These are phyloP conservation scores for Beauveria asiatica DNA, from an alignment of 2,329 filamentous ascomycete genomes.

Conservation along the genomic window DNA sequence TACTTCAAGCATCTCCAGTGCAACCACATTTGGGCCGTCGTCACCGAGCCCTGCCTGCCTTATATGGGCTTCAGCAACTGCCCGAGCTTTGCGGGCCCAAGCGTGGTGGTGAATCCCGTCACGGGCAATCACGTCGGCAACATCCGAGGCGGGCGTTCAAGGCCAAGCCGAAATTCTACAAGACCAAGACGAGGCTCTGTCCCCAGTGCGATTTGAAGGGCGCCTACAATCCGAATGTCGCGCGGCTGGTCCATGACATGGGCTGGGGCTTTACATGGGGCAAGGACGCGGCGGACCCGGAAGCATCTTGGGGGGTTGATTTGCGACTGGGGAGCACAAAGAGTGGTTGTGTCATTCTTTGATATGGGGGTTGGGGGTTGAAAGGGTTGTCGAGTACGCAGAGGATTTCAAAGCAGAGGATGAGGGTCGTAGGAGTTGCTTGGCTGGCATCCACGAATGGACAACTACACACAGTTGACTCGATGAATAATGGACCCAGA, in stretches of 20 bases:
- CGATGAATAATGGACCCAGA: background rate
- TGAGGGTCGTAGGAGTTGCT: background rate
- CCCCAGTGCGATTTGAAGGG: conserved; percentile 32
- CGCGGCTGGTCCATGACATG: conserved; percentile 37
- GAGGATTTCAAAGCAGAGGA: background rate
- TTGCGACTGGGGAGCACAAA: conserved; percentile 19
- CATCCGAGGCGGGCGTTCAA: conserved; percentile 18
- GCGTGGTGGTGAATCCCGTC: conserved; percentile 13
- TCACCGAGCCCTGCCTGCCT: conserved; percentile 38
- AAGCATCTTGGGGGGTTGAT: conserved; percentile 29
- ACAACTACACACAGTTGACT: too few relatives aligned
- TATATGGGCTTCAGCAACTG: conserved; percentile 44
- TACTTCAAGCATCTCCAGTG: conserved; percentile 41
- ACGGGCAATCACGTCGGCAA: conserved; percentile 4
- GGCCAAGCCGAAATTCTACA: conserved; percentile 26
- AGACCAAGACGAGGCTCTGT: conserved; percentile 30
- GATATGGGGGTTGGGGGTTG: conserved; percentile 9
- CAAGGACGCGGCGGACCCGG: conserved; percentile 28
- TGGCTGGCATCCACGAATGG: background rate
- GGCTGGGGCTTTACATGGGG: conserved; percentile 40
- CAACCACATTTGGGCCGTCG: conserved; percentile 43
- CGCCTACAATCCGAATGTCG: conserved; percentile 38
- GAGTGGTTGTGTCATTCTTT: conserved; percentile 23
- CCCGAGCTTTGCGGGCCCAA: conserved; percentile 30
- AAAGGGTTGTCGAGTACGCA: background rate